Percentiles rank a stretch among this genome's conserved stretches.
Conservation (phyloP, 1,139 yeast genomes). For the Zygoascus sp. region DNA sequence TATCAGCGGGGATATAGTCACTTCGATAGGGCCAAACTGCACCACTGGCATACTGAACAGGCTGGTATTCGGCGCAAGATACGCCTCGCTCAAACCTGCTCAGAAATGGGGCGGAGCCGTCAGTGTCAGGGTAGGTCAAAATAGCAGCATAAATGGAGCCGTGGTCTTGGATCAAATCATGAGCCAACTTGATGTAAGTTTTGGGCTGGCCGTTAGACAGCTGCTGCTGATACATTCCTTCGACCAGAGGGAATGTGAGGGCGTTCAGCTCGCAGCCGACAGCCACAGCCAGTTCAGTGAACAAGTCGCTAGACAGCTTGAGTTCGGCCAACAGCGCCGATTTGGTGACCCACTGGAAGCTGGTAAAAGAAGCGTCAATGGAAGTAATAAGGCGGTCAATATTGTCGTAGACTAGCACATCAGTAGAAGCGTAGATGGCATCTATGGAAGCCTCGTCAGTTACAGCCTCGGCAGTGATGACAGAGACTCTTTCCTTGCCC, state of each 20-base stretch:
- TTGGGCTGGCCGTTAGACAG: conserved; percentile 32
- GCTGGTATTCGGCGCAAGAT: conserved; percentile 54
- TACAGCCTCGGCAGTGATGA: not conserved
- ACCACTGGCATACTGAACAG: conserved; percentile 68
- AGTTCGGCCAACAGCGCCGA: conserved; percentile 57
- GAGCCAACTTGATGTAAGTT: conserved; percentile 37
- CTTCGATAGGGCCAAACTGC: conserved; percentile 52
- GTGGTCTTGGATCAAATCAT: conserved; percentile 43
- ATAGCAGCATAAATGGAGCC: conserved; percentile 43
- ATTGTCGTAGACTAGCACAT: conserved; percentile 55
- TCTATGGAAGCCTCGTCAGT: conserved; percentile 50
- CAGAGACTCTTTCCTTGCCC: conserved; percentile 7
- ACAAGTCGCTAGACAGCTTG: conserved; percentile 54
- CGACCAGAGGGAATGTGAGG: conserved; percentile 52
- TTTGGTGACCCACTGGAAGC: conserved; percentile 60
- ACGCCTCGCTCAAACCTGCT: conserved; percentile 49
- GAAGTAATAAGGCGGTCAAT: conserved; percentile 70
- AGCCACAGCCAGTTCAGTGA: conserved; percentile 68
- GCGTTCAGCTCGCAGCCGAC: conserved; percentile 80
- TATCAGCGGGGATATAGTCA: conserved; percentile 61
- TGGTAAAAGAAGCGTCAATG: conserved; percentile 43
- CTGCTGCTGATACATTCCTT: conserved; percentile 23
- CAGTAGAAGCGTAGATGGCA: conserved; percentile 81
- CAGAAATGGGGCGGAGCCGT: conserved; percentile 29
- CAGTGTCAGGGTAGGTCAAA: conserved; percentile 29